phyloP scores from a whole-genome alignment of 768 basidiomycete genomes.

The Boletus eberwhitei region DNA sequence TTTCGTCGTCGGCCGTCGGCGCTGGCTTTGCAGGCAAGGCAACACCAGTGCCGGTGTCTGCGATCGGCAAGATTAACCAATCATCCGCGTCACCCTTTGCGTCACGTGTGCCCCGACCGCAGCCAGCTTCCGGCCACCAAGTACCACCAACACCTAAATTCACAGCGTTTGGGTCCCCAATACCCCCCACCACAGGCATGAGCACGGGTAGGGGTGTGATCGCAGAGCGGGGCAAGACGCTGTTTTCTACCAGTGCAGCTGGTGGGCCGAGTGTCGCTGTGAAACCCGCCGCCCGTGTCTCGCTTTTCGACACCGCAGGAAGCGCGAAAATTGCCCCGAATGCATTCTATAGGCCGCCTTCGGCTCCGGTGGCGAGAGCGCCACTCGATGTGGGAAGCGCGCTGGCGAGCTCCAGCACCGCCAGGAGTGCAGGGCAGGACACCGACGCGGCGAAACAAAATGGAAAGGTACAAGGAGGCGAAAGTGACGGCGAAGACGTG shows the following conservation, averaged over 20 bases:
- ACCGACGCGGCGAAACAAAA: background rate
- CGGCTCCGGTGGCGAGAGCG: conserved; percentile 2
- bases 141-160: conserved; percentile 20
- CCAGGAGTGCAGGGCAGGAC: background rate
- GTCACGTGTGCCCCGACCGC: conserved; percentile 1
- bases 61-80: background rate
- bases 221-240: conserved; percentile 13
- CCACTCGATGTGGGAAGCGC: conserved; percentile 1
- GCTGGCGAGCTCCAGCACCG: background rate
- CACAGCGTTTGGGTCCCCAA: conserved; percentile 26
- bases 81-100: conserved; percentile 7
- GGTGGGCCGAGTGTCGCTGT: background rate
- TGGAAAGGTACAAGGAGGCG: background rate
- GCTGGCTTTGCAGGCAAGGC: conserved; percentile 3
- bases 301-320: conserved; percentile 41
- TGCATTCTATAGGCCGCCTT: conserved; percentile 63
- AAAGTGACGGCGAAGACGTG: conserved; percentile 15
- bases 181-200: conserved; percentile 5
- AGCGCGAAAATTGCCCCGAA: conserved; percentile 55
- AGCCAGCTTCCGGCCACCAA: background rate
- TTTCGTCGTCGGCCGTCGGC: conserved; percentile 2
- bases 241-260: conserved; percentile 8
- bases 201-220: conserved; percentile 7
- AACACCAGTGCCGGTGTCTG: background rate
- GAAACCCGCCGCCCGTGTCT: conserved; percentile 14